Conservation (phyloP, 192 early-diverging fungal species). For the Oehlia diaphana region DNA sequence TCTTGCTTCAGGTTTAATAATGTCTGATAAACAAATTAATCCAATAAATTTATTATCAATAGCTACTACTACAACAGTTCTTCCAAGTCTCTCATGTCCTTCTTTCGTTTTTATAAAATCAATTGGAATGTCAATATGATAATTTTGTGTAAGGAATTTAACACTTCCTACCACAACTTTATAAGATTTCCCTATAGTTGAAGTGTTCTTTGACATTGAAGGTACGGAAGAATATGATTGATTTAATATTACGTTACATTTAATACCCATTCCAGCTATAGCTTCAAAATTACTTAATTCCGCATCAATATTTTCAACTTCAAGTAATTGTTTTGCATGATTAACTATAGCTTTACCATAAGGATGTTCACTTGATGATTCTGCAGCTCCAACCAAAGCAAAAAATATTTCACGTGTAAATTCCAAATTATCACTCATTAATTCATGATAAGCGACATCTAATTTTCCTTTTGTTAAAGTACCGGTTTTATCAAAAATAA, state of each 20-base stretch:
- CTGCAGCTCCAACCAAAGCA: constrained; percentile 73
- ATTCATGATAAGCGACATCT: constrained; percentile 53
- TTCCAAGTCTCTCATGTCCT: constrained; percentile 63
- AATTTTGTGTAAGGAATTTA: constrained; percentile 52
- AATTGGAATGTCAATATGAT: constrained; percentile 47
- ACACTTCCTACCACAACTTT: constrained; percentile 77
- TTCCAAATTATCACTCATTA: constrained; percentile 32
- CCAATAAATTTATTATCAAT: constrained; percentile 60
- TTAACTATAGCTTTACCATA: constrained; percentile 73
- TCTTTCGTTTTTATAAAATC: constrained; percentile 36
- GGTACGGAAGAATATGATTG: neutral
- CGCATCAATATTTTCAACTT: constrained; percentile 39
- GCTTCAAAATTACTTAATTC: constrained; percentile 61
- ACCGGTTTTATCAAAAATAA: constrained; percentile 98
- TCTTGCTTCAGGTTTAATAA: constrained; percentile 75
- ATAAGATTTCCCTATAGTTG: constrained; percentile 11
- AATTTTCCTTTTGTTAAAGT: constrained; percentile 83
- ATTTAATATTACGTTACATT: constrained; percentile 51
- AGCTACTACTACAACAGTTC: constrained; percentile 80
- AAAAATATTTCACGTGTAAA: constrained; percentile 54
- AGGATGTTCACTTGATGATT: constrained; percentile 86
- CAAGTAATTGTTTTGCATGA: constrained; percentile 51
- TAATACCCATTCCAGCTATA: constrained; percentile 69
- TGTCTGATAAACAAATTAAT: constrained; percentile 79
- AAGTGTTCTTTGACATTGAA: constrained; percentile 9